A percentile compares a stretch with the other conserved stretches of the same genome.
Evolutionary conservation across 176 grass and related monocot genomes (phyloP).

Genomic region (Ananas comosus): DNA sequence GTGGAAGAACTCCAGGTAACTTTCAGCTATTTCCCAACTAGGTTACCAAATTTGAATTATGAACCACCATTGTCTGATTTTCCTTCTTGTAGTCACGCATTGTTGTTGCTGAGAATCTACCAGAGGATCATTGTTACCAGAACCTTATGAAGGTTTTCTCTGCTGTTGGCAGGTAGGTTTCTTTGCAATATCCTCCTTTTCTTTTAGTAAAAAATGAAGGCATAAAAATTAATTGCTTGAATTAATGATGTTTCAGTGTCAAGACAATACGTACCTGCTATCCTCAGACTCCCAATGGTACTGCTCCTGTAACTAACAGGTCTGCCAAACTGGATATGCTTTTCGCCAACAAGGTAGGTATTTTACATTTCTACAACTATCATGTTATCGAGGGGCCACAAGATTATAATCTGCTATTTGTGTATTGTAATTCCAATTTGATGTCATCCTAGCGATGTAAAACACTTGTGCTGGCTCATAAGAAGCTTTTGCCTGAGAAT

Average conservation of each 20-base stretch:
- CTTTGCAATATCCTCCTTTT: not conserved
- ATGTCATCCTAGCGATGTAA: too few species aligned
- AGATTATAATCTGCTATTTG: not conserved
- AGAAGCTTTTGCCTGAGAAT: too few species aligned
- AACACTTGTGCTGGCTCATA: too few species aligned
- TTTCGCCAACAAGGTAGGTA: slow-evolving; percentile 88
- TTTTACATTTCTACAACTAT: slow-evolving; percentile 5
- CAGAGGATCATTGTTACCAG: slow-evolving; percentile 98
- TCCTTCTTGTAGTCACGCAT: slow-evolving; percentile 62
- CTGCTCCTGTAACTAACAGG: slow-evolving; percentile 66
- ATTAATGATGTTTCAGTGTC: slow-evolving; percentile 49
- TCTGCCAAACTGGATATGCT: slow-evolving; percentile 97
- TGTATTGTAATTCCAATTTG: not conserved
- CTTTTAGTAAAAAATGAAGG: not conserved
- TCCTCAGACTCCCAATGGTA: slow-evolving; percentile 78
- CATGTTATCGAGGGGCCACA: not conserved
- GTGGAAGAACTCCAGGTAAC: slow-evolving; percentile 86
- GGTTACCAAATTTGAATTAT: not conserved
- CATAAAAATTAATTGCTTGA: slow-evolving; percentile 8
- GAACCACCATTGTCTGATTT: slow-evolving; percentile 3
- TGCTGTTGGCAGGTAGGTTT: slow-evolving; percentile 68
- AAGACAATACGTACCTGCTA: slow-evolving; percentile 98
- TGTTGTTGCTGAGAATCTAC: slow-evolving; percentile 93
- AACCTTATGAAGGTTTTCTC: slow-evolving; percentile 99
- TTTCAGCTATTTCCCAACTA: slow-evolving; percentile 5